Evolutionary conservation across 2,329 filamentous ascomycete genomes (phyloP), one percentile per base, ranked within the genome.

Genomic region (Orbilia blumenaviensis): DNA sequence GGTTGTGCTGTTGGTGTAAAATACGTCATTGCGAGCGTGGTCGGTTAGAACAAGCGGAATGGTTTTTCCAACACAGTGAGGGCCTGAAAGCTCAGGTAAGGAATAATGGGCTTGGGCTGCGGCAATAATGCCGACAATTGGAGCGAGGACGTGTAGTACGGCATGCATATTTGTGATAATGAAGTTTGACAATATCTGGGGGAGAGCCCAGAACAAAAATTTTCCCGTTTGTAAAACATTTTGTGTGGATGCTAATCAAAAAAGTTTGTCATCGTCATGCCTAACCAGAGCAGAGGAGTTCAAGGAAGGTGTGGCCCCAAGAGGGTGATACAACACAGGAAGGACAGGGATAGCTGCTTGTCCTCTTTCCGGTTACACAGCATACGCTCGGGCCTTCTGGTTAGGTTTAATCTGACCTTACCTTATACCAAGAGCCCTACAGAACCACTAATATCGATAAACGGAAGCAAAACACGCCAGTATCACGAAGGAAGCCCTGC

Each of bases 41-140:
- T 73, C 68, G 18, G 68, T 73, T 18, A 73, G 48, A 41, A 73
- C 60, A 21, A 73, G 50, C 3, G 68, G 68, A 21, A n/a, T 9
- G 7, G 68, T 73, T 18, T 60, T 66, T 18, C 60, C 60, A 16
- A 73, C 68, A 16, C 60, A 73, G 60, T 50, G 34, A 58, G 60
- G 38, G 3, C 68, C 68, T 8, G 68, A 66, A 16, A 73, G 68
- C 2, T 58, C 48, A 14, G 68, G 68, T 50, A 73, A 66, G 34
- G 60, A 73, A 44, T 60, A 73, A 14, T 34, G 25, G 27, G 4
- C 16, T 8, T 14, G 3, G 12, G 23, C 46, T n/a, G 46, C 46
- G 46, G 8, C 44, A 7, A 48, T 21, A 48, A 18, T 25, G 46
- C 46, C 16, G 46, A 3, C 2, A 14, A 29, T 8, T n/a, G 46